A percentile compares a stretch with the other conserved stretches of the same genome.
Evolutionary conservation across 441 rosid species (phyloP).

Genomic region (Adansonia rubrostipa): DNA sequence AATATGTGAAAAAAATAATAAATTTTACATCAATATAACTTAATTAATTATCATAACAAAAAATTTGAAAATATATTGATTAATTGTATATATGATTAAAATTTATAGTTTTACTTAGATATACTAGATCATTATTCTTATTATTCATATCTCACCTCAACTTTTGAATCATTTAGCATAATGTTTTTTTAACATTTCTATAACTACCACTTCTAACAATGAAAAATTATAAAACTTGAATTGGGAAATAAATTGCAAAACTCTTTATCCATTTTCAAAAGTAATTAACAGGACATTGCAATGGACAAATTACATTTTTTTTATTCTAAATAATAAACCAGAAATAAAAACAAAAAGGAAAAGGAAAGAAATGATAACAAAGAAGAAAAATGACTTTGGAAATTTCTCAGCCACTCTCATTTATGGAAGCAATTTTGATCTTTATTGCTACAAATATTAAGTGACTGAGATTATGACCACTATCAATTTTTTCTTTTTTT

Average conservation of each 20-base stretch:
- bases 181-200: too few species aligned
- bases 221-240: too few species aligned
- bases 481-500: not conserved
- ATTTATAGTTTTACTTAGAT: too few species aligned
- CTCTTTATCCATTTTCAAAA: not conserved
- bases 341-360: not conserved
- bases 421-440: slow-evolving; percentile 16
- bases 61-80: too few species aligned
- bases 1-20: too few species aligned
- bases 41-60: too few species aligned
- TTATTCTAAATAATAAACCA: not conserved
- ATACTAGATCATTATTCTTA: too few species aligned
- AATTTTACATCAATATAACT: too few species aligned
- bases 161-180: too few species aligned
- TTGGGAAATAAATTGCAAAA: not conserved
- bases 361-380: not conserved
- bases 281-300: not conserved
- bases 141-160: too few species aligned
- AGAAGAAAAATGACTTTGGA: not conserved
- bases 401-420: slow-evolving; percentile 16
- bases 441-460: slow-evolving; percentile 32
- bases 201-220: too few species aligned
- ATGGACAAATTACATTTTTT: not conserved
- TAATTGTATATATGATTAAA: too few species aligned
- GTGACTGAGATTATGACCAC: slow-evolving; percentile 30